Conservation (phyloP, 768 basidiomycete species). For the Termitomyces sp. region DNA sequence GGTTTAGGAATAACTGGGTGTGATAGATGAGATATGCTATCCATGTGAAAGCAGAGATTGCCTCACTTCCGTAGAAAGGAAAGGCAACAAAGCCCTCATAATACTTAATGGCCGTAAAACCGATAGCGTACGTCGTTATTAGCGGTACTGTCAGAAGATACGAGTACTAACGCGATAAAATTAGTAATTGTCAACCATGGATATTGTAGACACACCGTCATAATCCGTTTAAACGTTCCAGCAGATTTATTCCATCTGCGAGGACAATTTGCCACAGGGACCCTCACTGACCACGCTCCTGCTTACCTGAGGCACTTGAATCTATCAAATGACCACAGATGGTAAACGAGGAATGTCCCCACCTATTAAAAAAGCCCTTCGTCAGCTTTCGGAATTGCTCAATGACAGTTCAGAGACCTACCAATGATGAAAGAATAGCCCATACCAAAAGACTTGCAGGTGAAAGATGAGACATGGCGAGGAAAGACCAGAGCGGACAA, state of each 20-base stretch:
- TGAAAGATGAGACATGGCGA: slow-evolving; percentile 53
- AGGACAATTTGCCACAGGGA: neutral
- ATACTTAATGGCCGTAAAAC: slow-evolving; percentile 74
- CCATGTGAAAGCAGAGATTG: slow-evolving; percentile 11
- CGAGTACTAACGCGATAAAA: slow-evolving; percentile 49
- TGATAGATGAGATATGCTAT: slow-evolving; percentile 3
- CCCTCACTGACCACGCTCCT: neutral
- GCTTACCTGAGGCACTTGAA: slow-evolving; percentile 70
- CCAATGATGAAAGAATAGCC: slow-evolving; percentile 51
- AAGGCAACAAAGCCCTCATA: slow-evolving; percentile 54
- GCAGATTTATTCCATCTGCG: slow-evolving; percentile 65
- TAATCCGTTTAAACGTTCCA: slow-evolving; percentile 81
- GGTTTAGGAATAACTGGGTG: slow-evolving; percentile 64
- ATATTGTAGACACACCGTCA: slow-evolving; percentile 35
- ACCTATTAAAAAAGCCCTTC: slow-evolving; percentile 36
- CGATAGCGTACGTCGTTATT: slow-evolving; percentile 53
- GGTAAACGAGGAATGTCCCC: slow-evolving; percentile 60
- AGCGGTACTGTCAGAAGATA: slow-evolving; percentile 65
- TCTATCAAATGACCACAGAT: slow-evolving; percentile 77
- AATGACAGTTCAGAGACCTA: slow-evolving; percentile 28
- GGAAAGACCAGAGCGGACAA: slow-evolving; percentile 10
- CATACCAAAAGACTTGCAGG: slow-evolving; percentile 63
- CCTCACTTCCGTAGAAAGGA: slow-evolving; percentile 48
- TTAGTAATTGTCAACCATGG: neutral
- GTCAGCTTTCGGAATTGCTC: neutral